Evolutionary conservation across 495 filamentous ascomycete species (phyloP).

Genomic region (Trichoderma asperelloides): DNA sequence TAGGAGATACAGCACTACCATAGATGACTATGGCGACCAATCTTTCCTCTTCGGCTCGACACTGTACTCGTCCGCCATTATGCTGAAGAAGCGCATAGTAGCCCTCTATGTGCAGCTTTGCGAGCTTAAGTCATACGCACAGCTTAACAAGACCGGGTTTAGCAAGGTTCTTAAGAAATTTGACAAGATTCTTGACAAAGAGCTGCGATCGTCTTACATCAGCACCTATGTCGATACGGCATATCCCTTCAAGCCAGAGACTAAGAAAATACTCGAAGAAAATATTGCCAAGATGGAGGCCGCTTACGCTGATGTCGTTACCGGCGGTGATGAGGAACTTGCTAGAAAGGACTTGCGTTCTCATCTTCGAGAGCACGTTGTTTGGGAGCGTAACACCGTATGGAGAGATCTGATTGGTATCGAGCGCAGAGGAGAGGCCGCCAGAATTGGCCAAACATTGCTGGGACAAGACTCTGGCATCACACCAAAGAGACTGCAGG

Average conservation of each 20-base stretch:
- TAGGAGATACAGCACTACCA: slow-evolving; percentile 47
- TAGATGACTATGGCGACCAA: slow-evolving; percentile 71
- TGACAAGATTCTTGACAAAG: slow-evolving; percentile 86
- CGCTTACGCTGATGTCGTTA: slow-evolving; percentile 72
- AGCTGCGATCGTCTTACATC: slow-evolving; percentile 67
- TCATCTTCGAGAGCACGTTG: slow-evolving; percentile 91
- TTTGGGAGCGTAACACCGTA: slow-evolving; percentile 98
- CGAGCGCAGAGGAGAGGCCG: slow-evolving; percentile 90
- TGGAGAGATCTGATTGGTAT: slow-evolving; percentile 99
- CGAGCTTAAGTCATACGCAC: slow-evolving; percentile 89
- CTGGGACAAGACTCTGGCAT: slow-evolving; percentile 67
- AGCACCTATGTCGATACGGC: slow-evolving; percentile 58
- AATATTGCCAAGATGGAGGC: slow-evolving; percentile 65
- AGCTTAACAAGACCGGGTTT: slow-evolving; percentile 95
- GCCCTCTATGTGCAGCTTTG: slow-evolving; percentile 88
- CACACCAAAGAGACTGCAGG: slow-evolving; percentile 63
- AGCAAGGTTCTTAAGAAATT: slow-evolving; percentile 96
- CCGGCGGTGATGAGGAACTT: slow-evolving; percentile 61
- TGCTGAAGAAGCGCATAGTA: slow-evolving; percentile 82
- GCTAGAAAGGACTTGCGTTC: slow-evolving; percentile 81
- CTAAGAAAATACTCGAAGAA: slow-evolving; percentile 58
- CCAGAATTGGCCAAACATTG: slow-evolving; percentile 79
- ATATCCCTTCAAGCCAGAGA: slow-evolving; percentile 65
- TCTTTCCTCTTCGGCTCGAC: slow-evolving; percentile 36
- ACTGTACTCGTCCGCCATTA: slow-evolving; percentile 66